Base-by-base conservation (phyloP, 768 basidiomycete genomes). In the Calocybe gangraenosa region DNA sequence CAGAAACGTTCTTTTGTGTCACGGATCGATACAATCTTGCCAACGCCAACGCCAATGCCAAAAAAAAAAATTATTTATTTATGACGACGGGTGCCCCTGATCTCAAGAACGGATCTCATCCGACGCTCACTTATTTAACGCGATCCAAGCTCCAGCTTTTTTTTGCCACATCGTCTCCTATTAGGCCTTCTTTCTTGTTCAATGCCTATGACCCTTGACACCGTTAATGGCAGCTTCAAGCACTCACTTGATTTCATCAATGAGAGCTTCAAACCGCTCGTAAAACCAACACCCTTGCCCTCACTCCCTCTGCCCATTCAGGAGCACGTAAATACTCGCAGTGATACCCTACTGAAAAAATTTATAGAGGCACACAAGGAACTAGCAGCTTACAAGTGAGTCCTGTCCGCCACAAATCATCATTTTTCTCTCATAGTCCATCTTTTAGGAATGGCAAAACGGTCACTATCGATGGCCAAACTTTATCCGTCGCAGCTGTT, bases 401-500 rank as follows among this genome's bases (percentile, higher is more conserved):
- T 61, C 15, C 9, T 31, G 13, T 32, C 30, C 36, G 11, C 11
- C 25, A 11, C 25, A 11, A 28, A 19, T 36, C 42, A 17, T 33
- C 19, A 35, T 39, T 3, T 19, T 25, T 15, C 13, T 3, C 6
- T 15, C 30, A 38, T 38, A 31, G 32, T 11, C 19, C 40, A 20
- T 39, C 7, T 25, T 37, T 2, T 42, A 84, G 82, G 52, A 56
- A 63, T 9, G 81, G 81, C 6, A 62, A 64, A 18, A 44, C 70
- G 3, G 66, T 85, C 52, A 58, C 66, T 4, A 65, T 87, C 44
- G 72, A 76, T 28, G 84, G 84, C 13, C 65, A 76, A 46, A 69
- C 64, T 7, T 70, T 86, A 15, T 72, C 82, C 1, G 68, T 86
- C 37, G 68, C 81, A 0, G 79, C 80, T 17, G 74, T 86, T 22